These are phyloP conservation scores for Aspergillus biplanus DNA, from an alignment of 495 filamentous ascomycete species.

Conservation along the genomic window DNA sequence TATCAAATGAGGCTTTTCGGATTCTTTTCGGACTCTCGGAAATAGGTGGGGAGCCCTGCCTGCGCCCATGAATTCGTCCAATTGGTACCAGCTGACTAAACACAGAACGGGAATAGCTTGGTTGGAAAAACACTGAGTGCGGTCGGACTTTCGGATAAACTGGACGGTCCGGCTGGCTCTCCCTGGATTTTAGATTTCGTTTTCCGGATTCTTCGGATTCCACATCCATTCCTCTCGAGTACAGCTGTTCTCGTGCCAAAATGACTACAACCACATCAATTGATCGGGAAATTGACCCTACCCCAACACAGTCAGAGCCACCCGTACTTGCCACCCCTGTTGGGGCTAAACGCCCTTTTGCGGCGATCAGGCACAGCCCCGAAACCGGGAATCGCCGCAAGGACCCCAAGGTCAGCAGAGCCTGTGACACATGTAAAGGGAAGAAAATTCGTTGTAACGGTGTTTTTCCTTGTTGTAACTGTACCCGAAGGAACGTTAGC, in stretches of 20 bases:
- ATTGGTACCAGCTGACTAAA: too few relatives aligned
- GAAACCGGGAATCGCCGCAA: slow-evolving; percentile 14
- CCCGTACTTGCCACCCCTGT: neutral
- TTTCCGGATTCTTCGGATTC: neutral
- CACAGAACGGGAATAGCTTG: too few relatives aligned
- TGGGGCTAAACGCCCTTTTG: neutral
- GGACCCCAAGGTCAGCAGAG: slow-evolving; percentile 28
- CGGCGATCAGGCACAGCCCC: neutral
- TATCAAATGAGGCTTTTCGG: neutral
- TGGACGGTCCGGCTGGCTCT: neutral
- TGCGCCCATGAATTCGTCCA: too few relatives aligned
- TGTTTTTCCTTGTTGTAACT: slow-evolving; percentile 26
- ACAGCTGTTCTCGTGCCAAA: neutral
- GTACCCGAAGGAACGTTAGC: slow-evolving; percentile 14
- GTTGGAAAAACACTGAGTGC: neutral
- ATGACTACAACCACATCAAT: neutral
- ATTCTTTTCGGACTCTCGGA: neutral
- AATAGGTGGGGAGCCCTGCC: neutral
- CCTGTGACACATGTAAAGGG: slow-evolving; percentile 30
- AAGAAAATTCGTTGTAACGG: slow-evolving; percentile 34
- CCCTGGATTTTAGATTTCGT: too few relatives aligned
- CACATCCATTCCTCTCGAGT: neutral
- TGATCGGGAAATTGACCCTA: neutral
- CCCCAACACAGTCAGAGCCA: neutral
- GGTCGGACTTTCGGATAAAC: neutral